These are phyloP conservation scores for Trametes hirsuta DNA, from an alignment of 1,284 basidiomycete genomes.

Conservation along the genomic window DNA sequence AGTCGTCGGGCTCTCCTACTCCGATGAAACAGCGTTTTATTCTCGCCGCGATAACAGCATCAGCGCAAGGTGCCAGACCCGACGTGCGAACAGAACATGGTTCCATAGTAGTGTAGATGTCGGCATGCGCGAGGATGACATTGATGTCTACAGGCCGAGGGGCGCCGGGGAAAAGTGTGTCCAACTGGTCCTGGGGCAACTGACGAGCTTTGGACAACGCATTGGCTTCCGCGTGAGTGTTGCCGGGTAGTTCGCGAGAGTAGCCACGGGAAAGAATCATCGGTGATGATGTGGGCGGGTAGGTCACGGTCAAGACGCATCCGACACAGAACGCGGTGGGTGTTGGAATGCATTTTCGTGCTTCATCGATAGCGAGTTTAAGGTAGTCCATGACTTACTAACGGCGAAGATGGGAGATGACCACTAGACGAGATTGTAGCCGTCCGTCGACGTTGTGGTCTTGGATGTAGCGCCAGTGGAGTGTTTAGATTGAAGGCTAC, in stretches of 20 bases:
- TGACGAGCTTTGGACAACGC: slow-evolving; percentile 77
- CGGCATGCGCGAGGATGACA: slow-evolving; percentile 57
- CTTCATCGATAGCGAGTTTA: slow-evolving; percentile 71
- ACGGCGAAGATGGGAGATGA: too few relatives aligned
- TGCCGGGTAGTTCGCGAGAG: slow-evolving; percentile 91
- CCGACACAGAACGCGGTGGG: slow-evolving; percentile 95
- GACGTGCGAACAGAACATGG: slow-evolving; percentile 93
- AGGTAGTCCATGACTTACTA: slow-evolving; percentile 46
- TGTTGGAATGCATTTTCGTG: slow-evolving; percentile 71
- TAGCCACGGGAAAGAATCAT: slow-evolving; percentile 81
- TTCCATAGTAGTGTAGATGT: slow-evolving; percentile 96
- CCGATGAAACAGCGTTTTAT: slow-evolving; percentile 87
- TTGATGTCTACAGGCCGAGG: slow-evolving; percentile 33
- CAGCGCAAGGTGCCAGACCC: slow-evolving; percentile 85
- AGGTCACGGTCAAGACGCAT: slow-evolving; percentile 71
- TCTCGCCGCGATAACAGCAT: slow-evolving; percentile 78
- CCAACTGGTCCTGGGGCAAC: slow-evolving; percentile 48
- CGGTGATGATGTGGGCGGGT: slow-evolving; percentile 43
- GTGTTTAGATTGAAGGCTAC: too few relatives aligned
- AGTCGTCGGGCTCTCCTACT: slow-evolving; percentile 92
- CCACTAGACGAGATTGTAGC: too few relatives aligned
- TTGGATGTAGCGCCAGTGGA: too few relatives aligned
- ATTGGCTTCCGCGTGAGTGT: slow-evolving; percentile 98
- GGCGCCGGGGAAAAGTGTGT: slow-evolving; percentile 45
- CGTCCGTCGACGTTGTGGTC: too few relatives aligned